phyloP scores from a whole-genome alignment of 306 rosid species.

The Spatholobus suberectus region DNA sequence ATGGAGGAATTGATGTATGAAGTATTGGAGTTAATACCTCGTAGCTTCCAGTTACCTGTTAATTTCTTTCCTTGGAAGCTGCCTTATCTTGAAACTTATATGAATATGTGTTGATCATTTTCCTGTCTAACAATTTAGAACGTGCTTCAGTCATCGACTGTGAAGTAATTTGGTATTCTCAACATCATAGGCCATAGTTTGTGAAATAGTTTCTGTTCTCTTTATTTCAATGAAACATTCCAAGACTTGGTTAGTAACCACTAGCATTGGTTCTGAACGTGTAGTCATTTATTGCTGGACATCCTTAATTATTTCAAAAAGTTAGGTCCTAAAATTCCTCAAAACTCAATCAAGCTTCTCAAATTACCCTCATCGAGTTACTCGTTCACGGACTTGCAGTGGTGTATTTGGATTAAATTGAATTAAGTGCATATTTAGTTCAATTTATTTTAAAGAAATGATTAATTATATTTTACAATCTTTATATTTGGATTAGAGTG shows the following conservation, averaged over 20 bases:
- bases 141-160: constrained; percentile 19
- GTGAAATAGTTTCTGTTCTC: constrained; percentile 31
- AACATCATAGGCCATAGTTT: constrained; percentile 4
- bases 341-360: neutral
- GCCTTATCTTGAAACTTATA: constrained; percentile 47
- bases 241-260: neutral
- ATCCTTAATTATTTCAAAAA: neutral
- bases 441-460: neutral
- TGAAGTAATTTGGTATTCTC: constrained; percentile 5
- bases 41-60: constrained; percentile 49
- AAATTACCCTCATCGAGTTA: neutral
- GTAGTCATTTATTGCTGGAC: neutral
- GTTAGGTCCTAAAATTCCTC: neutral
- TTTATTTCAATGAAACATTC: neutral
- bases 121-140: constrained; percentile 24
- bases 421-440: neutral
- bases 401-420: neutral
- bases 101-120: constrained; percentile 32
- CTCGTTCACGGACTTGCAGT: neutral
- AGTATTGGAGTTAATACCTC: constrained; percentile 41
- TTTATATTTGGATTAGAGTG: neutral
- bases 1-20: constrained; percentile 52
- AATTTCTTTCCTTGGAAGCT: constrained; percentile 44
- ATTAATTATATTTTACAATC: too few relatives aligned
- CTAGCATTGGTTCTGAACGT: neutral